These are phyloP conservation scores for Colletotrichum salicis DNA, from an alignment of 2,329 filamentous ascomycete genomes.

Conservation along the genomic window DNA sequence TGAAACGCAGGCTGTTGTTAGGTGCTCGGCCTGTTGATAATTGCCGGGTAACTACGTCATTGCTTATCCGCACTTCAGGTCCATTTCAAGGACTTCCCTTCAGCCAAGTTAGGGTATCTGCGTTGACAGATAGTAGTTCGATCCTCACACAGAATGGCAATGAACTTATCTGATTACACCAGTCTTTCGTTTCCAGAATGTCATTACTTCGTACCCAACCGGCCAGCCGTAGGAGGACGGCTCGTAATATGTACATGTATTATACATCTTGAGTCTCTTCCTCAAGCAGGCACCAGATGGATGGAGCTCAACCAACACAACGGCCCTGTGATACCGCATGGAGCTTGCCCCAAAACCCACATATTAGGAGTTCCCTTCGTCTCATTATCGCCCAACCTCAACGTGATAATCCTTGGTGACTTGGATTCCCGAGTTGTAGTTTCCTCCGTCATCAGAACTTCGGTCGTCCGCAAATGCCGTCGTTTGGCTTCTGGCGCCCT, in stretches of 20 bases:
- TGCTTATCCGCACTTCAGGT: too few relatives aligned
- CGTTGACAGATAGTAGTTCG: too few relatives aligned
- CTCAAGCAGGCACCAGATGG: neutral
- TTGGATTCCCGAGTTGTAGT: constrained; percentile 11
- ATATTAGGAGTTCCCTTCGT: neutral
- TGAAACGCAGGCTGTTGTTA: too few relatives aligned
- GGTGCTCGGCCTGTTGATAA: too few relatives aligned
- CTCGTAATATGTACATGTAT: neutral
- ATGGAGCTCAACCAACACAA: neutral
- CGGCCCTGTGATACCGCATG: too few relatives aligned
- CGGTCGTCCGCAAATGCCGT: constrained; percentile 22
- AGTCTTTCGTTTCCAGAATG: neutral
- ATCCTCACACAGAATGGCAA: too few relatives aligned
- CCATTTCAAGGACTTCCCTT: too few relatives aligned
- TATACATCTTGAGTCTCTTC: neutral
- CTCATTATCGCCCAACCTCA: neutral
- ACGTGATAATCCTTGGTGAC: constrained; percentile 30
- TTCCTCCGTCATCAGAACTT: constrained; percentile 7
- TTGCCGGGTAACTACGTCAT: too few relatives aligned
- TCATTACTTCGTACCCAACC: neutral
- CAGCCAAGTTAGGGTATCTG: too few relatives aligned
- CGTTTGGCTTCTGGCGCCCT: neutral
- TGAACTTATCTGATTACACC: too few relatives aligned
- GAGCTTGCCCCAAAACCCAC: too few relatives aligned
- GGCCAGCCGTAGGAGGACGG: neutral